Conservation (phyloP, 768 basidiomycete genomes). For the Suillus placidus region DNA sequence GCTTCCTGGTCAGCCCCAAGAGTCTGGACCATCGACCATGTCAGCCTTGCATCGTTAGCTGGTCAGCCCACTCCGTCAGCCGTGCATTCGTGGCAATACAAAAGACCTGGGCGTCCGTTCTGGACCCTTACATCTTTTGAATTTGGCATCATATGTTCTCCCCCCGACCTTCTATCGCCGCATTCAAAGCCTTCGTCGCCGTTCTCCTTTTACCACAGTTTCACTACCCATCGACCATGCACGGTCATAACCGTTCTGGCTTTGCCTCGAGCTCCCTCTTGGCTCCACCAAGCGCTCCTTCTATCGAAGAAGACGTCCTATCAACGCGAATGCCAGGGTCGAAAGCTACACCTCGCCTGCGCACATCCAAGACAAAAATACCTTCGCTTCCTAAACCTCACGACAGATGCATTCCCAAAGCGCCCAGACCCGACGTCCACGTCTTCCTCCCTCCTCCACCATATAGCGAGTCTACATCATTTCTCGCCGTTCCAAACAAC, state of each 20-base stretch:
- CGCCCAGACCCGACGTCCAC: constrained; percentile 31
- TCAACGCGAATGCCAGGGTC: constrained; percentile 26
- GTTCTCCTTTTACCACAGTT: constrained; percentile 13
- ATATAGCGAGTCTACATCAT: constrained; percentile 17
- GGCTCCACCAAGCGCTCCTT: constrained; percentile 14
- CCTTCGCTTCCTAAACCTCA: constrained; percentile 17
- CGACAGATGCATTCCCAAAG: constrained; percentile 24
- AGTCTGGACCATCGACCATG: neutral
- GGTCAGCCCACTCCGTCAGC: constrained; percentile 21
- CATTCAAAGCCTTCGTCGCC: constrained; percentile 4
- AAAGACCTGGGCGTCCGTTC: constrained; percentile 9
- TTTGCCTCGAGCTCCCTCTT: constrained; percentile 8
- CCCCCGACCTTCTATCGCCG: neutral
- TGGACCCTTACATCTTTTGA: neutral
- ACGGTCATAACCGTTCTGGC: constrained; percentile 7
- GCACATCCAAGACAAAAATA: constrained; percentile 17
- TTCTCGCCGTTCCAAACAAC: constrained; percentile 30
- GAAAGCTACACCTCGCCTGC: neutral
- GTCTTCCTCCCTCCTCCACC: constrained; percentile 30
- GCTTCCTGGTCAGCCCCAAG: constrained; percentile 3
- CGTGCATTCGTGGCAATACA: neutral
- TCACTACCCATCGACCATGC: constrained; percentile 12
- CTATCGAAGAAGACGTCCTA: constrained; percentile 22
- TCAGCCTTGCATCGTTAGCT: neutral
- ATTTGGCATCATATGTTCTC: constrained; percentile 5